Percentiles rank a stretch among this genome's conserved stretches.
Conservation (phyloP, 352 stramenopile species). For the Phytopythium kandeliae region DNA sequence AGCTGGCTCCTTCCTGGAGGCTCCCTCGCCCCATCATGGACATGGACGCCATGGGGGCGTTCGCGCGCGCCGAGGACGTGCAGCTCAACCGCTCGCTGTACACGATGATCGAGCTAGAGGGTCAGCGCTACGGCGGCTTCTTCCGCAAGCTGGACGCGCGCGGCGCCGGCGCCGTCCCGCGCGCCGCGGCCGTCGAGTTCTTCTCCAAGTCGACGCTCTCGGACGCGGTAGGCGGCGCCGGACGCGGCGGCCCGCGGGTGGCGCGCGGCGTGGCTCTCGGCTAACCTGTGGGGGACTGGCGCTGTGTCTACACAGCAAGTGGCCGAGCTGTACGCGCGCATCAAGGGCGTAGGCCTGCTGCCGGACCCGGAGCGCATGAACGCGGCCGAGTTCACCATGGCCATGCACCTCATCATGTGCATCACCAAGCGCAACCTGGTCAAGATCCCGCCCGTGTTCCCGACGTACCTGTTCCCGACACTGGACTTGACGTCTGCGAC, state of each 20-base stretch:
- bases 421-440: constrained; percentile 63
- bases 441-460: constrained; percentile 39
- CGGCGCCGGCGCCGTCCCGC: constrained; percentile 11
- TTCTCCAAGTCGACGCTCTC: constrained; percentile 52
- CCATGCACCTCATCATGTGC: constrained; percentile 80
- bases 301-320: constrained; percentile 40
- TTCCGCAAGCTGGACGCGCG: constrained; percentile 40
- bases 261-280: not conserved
- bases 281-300: too few relatives aligned
- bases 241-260: too few relatives aligned
- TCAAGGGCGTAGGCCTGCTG: constrained; percentile 42
- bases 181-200: constrained; percentile 35
- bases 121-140: constrained; percentile 50
- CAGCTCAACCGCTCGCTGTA: constrained; percentile 34
- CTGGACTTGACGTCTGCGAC: constrained; percentile 33
- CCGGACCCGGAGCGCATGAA: constrained; percentile 24
- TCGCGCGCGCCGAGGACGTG: constrained; percentile 16
- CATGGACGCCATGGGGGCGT: constrained; percentile 14
- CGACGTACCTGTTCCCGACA: constrained; percentile 56
- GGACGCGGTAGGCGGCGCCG: constrained; percentile 12
- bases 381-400: constrained; percentile 56
- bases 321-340: constrained; percentile 29
- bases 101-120: constrained; percentile 60
- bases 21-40: too few relatives aligned
- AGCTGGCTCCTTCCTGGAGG: too few relatives aligned